A percentile compares a stretch with the other conserved stretches of the same genome.
phyloP scores from a whole-genome alignment of 257 asterid species.

The Solanum etuberosum region DNA sequence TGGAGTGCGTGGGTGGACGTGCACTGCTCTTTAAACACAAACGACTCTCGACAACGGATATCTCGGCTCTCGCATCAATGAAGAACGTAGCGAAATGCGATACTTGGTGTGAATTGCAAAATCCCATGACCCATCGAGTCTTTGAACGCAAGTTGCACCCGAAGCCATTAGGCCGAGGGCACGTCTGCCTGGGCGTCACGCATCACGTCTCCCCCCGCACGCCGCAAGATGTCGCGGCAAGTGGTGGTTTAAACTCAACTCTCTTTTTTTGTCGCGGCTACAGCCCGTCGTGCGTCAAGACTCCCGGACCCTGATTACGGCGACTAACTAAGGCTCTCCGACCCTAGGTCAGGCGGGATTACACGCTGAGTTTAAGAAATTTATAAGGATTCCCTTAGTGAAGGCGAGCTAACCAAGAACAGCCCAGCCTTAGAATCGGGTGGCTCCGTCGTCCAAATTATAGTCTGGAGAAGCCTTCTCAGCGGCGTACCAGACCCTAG shows the following conservation, averaged over 20 bases:
- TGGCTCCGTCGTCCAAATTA: not conserved
- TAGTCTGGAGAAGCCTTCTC: not conserved
- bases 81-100: conserved; percentile 49
- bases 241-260: too few species aligned
- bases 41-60: conserved; percentile 13
- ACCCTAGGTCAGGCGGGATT: too few species aligned
- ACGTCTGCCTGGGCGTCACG: too few species aligned
- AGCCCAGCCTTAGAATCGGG: conserved; percentile 42
- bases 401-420: conserved; percentile 49
- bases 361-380: conserved; percentile 16
- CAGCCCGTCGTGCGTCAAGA: too few species aligned
- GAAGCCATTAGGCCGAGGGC: too few species aligned
- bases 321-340: fast-evolving
- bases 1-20: too few species aligned
- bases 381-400: conserved; percentile 53
- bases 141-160: not conserved
- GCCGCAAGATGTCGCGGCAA: too few species aligned
- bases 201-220: too few species aligned
- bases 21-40: not conserved
- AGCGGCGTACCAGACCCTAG: not conserved
- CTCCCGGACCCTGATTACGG: too few species aligned
- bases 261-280: too few species aligned
- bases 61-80: conserved; percentile 37
- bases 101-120: conserved; percentile 64
- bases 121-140: conserved; percentile 34